Evolutionary conservation across 495 filamentous ascomycete species (phyloP).

Genomic region (Barbatosphaeria neglecta): DNA sequence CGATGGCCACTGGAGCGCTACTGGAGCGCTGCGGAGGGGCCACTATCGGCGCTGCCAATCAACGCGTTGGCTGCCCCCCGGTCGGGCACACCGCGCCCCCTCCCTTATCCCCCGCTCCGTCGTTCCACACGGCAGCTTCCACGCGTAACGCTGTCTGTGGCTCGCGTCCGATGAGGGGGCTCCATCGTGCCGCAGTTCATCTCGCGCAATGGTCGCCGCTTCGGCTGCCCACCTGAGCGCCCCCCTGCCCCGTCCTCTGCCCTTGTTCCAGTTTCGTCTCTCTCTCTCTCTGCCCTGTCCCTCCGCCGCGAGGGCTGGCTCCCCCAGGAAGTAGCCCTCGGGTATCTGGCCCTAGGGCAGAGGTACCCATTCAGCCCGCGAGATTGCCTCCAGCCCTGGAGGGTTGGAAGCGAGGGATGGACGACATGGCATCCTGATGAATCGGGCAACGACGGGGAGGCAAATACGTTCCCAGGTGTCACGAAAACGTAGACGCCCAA

Average conservation of each 20-base stretch:
- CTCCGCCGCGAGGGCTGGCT: background rate
- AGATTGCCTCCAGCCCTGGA: no score
- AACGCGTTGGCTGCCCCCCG: background rate
- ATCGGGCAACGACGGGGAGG: no score
- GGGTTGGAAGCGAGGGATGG: no score
- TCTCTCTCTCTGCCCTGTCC: background rate
- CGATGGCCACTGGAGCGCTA: no score
- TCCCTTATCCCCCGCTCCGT: background rate
- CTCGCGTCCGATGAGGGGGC: background rate
- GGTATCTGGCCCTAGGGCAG: no score
- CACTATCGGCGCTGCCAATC: constrained; percentile 1
- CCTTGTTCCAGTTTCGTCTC: background rate
- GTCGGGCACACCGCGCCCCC: constrained; percentile 1
- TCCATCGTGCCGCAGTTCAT: background rate
- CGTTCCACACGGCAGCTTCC: background rate
- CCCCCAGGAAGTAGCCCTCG: background rate
- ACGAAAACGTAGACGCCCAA: background rate
- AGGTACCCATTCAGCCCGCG: no score
- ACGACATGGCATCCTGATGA: no score
- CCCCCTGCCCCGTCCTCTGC: no score
- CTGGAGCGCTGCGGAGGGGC: no score
- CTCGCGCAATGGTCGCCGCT: background rate
- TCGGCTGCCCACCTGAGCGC: no score
- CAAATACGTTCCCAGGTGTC: no score
- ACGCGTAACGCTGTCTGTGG: background rate